Evolutionary conservation across 164 flowering plant species (phyloP), one percentile per base, ranked within the genome.

Genomic region (Aristolochia californica): DNA sequence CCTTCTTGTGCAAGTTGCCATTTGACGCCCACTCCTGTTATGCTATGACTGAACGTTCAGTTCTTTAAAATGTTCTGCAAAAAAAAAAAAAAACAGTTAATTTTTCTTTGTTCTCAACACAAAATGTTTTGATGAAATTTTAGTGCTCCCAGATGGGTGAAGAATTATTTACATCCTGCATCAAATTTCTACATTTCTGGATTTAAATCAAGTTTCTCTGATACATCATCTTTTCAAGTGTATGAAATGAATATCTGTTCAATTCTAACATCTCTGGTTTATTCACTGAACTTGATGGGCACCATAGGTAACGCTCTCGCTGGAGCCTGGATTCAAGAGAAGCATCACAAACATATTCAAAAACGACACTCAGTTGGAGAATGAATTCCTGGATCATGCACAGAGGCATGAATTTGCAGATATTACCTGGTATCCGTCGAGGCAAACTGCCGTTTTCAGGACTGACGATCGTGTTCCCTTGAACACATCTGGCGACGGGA

Each of bases 401-500:
- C 71, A 67, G 68, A 67, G 57, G 28, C 70, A 79, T 66, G 98
- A 91, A 65, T 91, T 88, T 66, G 90, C 74, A 55, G 98, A 91
- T 57, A 84, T 91, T 8, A 80, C 81, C 18, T 91, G 96, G 98
- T 88, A 88, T 50, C 95, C 96, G 30, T 88, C 96, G 8, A 75
- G 64, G 66, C 66, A 76, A 20, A 73, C 64, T n/a, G 83, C 84
- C 16, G 91, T 80, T 0, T 91, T 85, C 68, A 77, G 95, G 64
- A 60, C 73, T n/a, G 96, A 91, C 62, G 72, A 72, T 65, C 72
- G 98, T 58, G 88, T 79, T 59, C 78, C 91, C 24, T 27, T 80
- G 5, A 67, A 73, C 65, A 65, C 72, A 34, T 23, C 75, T 2
- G 96, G 96, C 2, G 77, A 86, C 68, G 98, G 95, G 14, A 69